Conservation (phyloP, 768 basidiomycete genomes). For the Tricholoma matsutake region DNA sequence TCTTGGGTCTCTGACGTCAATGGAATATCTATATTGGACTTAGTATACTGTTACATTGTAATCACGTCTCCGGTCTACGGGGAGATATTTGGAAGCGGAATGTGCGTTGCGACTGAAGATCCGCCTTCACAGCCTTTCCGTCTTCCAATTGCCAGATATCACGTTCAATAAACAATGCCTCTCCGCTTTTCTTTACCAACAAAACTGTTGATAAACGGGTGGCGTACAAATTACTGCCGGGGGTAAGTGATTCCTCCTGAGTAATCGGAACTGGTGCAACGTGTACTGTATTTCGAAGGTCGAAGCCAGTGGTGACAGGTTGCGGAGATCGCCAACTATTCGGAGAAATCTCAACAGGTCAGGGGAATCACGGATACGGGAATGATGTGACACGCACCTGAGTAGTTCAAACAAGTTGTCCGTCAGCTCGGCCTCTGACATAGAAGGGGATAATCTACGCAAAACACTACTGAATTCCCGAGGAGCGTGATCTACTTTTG, state of each 20-base stretch:
- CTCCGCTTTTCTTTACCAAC: conserved; percentile 57
- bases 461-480: conserved; percentile 44
- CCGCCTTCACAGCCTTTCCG: conserved; percentile 37
- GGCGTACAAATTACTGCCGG: conserved; percentile 42
- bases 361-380: conserved; percentile 18
- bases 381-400: conserved; percentile 48
- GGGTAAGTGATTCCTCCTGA: conserved; percentile 23
- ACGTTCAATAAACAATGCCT: conserved; percentile 66
- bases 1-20: conserved; percentile 14
- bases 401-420: conserved; percentile 63
- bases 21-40: conserved; percentile 9
- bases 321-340: conserved; percentile 46
- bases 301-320: conserved; percentile 45
- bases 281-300: conserved; percentile 61
- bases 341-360: conserved; percentile 26
- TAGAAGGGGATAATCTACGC: conserved; percentile 30
- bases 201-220: conserved; percentile 75
- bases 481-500: conserved; percentile 65
- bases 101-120: conserved; percentile 43
- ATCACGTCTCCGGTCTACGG: conserved; percentile 10
- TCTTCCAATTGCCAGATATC: conserved; percentile 58
- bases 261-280: conserved; percentile 49
- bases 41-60: conserved; percentile 20
- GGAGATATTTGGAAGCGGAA: conserved; percentile 44
- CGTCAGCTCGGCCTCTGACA: conserved; percentile 50